phyloP scores from a whole-genome alignment of 1,284 basidiomycete species.

The Sanguinoderma infundibulare region DNA sequence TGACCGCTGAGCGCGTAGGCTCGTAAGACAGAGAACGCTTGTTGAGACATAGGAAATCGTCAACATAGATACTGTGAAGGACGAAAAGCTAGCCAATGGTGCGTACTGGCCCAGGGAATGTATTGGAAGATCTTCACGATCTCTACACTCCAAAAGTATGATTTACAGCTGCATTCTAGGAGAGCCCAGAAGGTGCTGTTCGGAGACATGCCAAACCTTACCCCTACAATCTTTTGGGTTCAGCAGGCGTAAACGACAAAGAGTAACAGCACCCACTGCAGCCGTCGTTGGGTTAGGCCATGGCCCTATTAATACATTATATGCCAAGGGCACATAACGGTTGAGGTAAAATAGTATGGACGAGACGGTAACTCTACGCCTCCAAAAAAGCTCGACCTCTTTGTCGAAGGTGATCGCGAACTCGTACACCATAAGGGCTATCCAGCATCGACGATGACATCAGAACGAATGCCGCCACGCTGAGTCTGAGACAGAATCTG shows the following conservation, averaged over 20 bases:
- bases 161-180: not conserved
- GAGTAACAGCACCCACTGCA: not conserved
- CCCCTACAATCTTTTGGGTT: not conserved
- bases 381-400: slow-evolving; percentile 15
- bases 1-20: slow-evolving; percentile 3
- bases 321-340: slow-evolving; percentile 4
- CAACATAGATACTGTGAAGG: not conserved
- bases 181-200: not conserved
- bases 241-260: not conserved
- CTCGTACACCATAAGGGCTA: slow-evolving; percentile 9
- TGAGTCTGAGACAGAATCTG: not conserved
- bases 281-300: not conserved
- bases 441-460: not conserved
- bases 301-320: not conserved
- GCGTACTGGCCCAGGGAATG: slow-evolving; percentile 8
- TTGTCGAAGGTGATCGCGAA: slow-evolving; percentile 8
- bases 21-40: slow-evolving; percentile 4
- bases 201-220: not conserved
- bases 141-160: not conserved
- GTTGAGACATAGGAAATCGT: not conserved
- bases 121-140: slow-evolving; percentile 3
- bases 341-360: slow-evolving; percentile 10
- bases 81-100: not conserved
- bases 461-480: no score
- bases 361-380: slow-evolving; percentile 1